These are phyloP conservation scores for Backusella psychrophila DNA, from an alignment of 192 early-diverging fungal species.

Conservation along the genomic window DNA sequence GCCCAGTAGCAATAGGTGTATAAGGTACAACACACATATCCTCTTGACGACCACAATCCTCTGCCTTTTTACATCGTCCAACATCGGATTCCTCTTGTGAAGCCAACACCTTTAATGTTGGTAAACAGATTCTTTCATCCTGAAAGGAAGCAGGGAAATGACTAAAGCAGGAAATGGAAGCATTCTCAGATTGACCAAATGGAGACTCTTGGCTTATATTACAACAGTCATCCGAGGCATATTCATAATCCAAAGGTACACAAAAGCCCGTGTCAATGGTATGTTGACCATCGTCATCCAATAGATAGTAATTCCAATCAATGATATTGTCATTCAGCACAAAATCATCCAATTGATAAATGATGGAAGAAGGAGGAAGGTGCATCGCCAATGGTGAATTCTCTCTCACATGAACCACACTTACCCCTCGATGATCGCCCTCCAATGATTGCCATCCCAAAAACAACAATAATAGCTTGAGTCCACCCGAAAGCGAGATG, in stretches of 20 bases:
- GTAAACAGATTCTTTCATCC: conserved; percentile 28
- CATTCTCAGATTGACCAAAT: conserved; percentile 51
- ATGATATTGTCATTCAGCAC: conserved; percentile 30
- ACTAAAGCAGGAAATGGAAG: conserved; percentile 18
- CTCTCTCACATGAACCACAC: conserved; percentile 51
- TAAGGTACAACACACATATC: conserved; percentile 54
- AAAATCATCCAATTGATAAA: conserved; percentile 35
- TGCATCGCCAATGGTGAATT: conserved; percentile 48
- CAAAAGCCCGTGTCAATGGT: conserved; percentile 44
- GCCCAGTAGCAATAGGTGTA: conserved; percentile 43
- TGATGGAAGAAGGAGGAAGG: conserved; percentile 38
- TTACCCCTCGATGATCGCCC: conserved; percentile 48
- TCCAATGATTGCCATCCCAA: conserved; percentile 54
- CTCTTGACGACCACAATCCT: conserved; percentile 25
- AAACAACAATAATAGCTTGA: conserved; percentile 35
- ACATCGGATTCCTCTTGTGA: conserved; percentile 10
- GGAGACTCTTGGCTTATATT: conserved; percentile 48
- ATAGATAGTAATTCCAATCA: conserved; percentile 49
- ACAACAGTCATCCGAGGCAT: conserved; percentile 47
- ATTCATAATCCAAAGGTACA: conserved; percentile 17
- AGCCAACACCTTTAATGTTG: conserved; percentile 40
- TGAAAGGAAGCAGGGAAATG: background rate
- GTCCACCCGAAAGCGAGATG: conserved; percentile 41
- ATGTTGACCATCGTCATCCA: conserved; percentile 23
- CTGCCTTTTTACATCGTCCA: conserved; percentile 37